Evolutionary conservation across 139 green algal genomes (phyloP).

Genomic region (Volvox reticuliferus): DNA sequence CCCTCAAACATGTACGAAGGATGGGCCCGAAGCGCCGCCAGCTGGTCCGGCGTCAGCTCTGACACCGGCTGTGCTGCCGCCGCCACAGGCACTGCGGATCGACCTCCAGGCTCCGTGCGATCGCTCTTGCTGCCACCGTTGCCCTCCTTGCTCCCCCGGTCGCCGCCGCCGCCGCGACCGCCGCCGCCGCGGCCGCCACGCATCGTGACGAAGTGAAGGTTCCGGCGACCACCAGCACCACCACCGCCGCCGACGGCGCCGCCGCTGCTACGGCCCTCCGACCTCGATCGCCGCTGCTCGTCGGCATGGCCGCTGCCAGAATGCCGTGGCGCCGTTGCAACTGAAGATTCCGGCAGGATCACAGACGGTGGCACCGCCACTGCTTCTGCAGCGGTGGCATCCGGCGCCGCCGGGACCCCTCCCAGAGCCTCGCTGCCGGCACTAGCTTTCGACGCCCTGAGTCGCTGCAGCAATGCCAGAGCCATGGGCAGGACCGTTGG

Average conservation of each 20-base stretch:
- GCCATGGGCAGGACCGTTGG: neutral
- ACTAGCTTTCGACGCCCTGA: neutral
- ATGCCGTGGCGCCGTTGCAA: neutral
- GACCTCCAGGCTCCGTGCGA: no score
- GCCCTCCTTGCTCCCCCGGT: no score
- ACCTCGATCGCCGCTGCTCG: neutral
- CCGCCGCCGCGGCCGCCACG: neutral
- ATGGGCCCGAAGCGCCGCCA: neutral
- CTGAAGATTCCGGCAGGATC: neutral
- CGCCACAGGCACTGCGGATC: neutral
- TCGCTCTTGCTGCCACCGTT: no score
- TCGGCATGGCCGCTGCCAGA: neutral
- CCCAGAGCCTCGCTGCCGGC: neutral
- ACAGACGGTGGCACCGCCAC: neutral
- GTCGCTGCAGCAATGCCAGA: neutral
- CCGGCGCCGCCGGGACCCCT: no score
- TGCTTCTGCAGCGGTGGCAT: neutral
- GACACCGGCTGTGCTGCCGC: neutral
- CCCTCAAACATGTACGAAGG: constrained; percentile 18
- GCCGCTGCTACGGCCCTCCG: neutral
- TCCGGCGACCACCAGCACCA: neutral
- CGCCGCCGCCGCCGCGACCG: neutral
- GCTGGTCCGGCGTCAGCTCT: neutral
- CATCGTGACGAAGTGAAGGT: neutral
- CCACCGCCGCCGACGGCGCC: neutral